Evolutionary conservation across 2,329 filamentous ascomycete species (phyloP).

Genomic region (Monosporascus sp.): DNA sequence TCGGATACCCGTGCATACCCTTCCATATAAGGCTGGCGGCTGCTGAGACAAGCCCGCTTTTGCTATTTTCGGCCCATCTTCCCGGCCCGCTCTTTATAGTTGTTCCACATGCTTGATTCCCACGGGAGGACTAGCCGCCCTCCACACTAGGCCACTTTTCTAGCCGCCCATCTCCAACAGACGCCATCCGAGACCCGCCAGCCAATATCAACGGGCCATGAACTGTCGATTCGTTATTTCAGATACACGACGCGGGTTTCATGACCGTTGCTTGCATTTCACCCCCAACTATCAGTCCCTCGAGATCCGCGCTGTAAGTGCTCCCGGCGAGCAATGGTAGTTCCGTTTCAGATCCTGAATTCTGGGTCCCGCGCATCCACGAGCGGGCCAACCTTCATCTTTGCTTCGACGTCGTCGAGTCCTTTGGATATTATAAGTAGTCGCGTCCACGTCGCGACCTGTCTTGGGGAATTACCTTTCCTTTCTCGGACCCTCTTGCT

Average conservation of each 20-base stretch:
- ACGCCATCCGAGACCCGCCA: conserved; percentile 37
- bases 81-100: conserved; percentile 8
- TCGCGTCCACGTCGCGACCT: conserved; percentile 28
- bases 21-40: conserved; percentile 28
- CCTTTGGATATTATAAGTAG: conserved; percentile 28
- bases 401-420: conserved; percentile 32
- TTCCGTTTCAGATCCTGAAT: conserved; percentile 29
- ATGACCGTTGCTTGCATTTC: conserved; percentile 32
- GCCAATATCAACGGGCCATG: conserved; percentile 47
- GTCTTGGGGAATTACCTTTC: conserved; percentile 22
- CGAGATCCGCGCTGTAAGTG: conserved; percentile 27
- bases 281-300: conserved; percentile 24
- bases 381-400: conserved; percentile 37
- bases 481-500: conserved; percentile 25
- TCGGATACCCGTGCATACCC: conserved; percentile 1
- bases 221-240: conserved; percentile 33
- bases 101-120: neutral
- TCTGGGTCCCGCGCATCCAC: conserved; percentile 27
- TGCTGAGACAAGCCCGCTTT: conserved; percentile 24
- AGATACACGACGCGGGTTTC: conserved; percentile 50
- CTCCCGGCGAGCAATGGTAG: conserved; percentile 18
- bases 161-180: conserved; percentile 45
- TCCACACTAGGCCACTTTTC: conserved; percentile 24
- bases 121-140: conserved; percentile 23
- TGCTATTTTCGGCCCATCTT: conserved; percentile 26